These are phyloP conservation scores for Lichenothelia convexa DNA, from an alignment of 495 filamentous ascomycete species.

Conservation along the genomic window DNA sequence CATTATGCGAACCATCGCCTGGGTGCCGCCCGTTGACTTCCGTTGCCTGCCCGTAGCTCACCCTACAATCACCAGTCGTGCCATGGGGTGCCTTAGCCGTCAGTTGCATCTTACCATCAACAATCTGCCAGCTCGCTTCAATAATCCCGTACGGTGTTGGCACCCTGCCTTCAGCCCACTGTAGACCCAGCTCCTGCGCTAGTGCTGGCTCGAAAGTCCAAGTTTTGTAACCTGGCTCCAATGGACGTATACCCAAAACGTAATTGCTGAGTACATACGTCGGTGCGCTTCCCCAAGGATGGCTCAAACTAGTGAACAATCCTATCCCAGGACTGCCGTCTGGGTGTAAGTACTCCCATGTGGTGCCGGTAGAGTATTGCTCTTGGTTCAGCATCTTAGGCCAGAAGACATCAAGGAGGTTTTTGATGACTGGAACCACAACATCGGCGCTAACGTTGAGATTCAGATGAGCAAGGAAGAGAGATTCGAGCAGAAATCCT, in stretches of 20 bases:
- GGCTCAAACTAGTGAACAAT: slow-evolving; percentile 19
- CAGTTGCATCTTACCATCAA: too few relatives aligned
- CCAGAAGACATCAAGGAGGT: slow-evolving; percentile 18
- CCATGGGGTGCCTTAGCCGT: too few relatives aligned
- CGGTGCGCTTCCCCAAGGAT: slow-evolving; percentile 25
- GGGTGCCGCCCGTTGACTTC: too few relatives aligned
- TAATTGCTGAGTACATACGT: slow-evolving; percentile 21
- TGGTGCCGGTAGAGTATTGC: slow-evolving; percentile 18
- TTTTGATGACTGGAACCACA: slow-evolving; percentile 3
- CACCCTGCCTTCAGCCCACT: slow-evolving; percentile 3
- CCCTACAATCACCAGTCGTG: too few relatives aligned
- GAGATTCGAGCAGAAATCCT: slow-evolving; percentile 17
- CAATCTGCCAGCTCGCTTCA: background rate
- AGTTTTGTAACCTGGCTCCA: slow-evolving; percentile 1
- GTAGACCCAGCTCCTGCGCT: slow-evolving; percentile 1
- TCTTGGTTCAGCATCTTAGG: slow-evolving; percentile 18
- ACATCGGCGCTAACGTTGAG: slow-evolving; percentile 2
- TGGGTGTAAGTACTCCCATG: slow-evolving; percentile 23
- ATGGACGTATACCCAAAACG: slow-evolving; percentile 2
- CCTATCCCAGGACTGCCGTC: slow-evolving; percentile 20
- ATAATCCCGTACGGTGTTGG: background rate
- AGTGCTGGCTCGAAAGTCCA: background rate
- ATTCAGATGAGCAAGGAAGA: slow-evolving; percentile 4
- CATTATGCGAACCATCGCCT: too few relatives aligned
- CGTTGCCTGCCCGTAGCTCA: too few relatives aligned